Percentiles rank a stretch among this genome's conserved stretches.
These are phyloP conservation scores for Fraxinus latifolia DNA, from an alignment of 305 asterid species.

Conservation along the genomic window DNA sequence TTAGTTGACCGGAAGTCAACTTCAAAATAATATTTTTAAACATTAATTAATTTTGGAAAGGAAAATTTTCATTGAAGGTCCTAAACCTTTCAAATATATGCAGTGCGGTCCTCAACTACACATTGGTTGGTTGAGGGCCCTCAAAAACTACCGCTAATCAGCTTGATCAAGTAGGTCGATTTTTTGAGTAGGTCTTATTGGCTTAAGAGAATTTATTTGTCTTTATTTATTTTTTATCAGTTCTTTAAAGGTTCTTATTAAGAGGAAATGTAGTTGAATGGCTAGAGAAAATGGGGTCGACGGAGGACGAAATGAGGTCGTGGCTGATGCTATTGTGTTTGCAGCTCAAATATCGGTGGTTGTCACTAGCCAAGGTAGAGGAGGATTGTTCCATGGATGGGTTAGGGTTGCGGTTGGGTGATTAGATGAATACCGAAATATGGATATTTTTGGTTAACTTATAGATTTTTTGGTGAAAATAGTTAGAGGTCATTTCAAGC, in stretches of 20 bases:
- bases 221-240: neutral
- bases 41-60: no score
- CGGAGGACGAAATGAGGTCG: neutral
- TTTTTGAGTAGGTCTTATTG: no score
- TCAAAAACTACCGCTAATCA: no score
- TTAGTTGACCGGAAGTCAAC: neutral
- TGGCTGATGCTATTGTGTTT: neutral
- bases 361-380: neutral
- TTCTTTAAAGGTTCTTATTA: neutral
- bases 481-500: neutral
- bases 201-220: neutral
- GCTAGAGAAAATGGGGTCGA: neutral
- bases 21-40: neutral
- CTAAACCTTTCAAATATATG: neutral
- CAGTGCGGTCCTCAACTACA: neutral
- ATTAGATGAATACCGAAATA: neutral
- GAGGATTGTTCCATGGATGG: neutral
- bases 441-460: neutral
- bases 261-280: neutral
- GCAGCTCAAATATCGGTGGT: neutral
- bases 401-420: neutral
- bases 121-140: neutral
- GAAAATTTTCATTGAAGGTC: neutral
- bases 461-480: neutral
- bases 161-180: no score